Evolutionary conservation across 1,284 basidiomycete species (phyloP), one percentile per base, ranked within the genome.

Genomic region (Heterobasidion occidentale): DNA sequence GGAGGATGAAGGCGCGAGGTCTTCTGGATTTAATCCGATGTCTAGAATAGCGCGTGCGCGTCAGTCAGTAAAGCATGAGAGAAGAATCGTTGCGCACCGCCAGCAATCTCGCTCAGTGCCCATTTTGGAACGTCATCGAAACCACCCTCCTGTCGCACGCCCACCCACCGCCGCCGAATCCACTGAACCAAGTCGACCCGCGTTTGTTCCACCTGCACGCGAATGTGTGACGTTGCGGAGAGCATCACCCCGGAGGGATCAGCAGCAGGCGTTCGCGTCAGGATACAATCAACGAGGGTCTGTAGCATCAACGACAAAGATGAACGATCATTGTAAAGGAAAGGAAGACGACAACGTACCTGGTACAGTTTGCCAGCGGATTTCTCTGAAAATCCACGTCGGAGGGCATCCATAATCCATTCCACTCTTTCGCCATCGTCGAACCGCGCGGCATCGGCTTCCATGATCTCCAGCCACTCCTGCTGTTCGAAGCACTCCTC

Each of bases 31-130:
- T 2, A 93, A 80, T 64, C 93, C 90, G 53, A 95, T 80, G 67
- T 90, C 93, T 95, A 62, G 0, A 59, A 52, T 34, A 42, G 7
- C 38, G 38, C 2, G 46, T 2, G 57, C 47, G 51, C 36, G 17
- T 44, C 36, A 54, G 36, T 51, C n/a, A 44, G 54, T 33, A 14
- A 35, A 8, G 38, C 17, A 12, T 54, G 15, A 35, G 35, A 8
- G 34, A n/a, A 54, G 52, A n/a, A 54, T 52, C 19, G 51, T 60
- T 15, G 73, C 86, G 57, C 61, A 94, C 92, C 84, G 67, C 90
- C 83, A 36, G 84, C 82, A 49, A 97, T 90, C 65, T 98, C 95
- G 66, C 93, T 88, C 56, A 95, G 69, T 1, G 88, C 84, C 92
- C 93, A 96, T 7, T 78, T 52, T 96, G 90, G 19, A 98, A 74